Conservation (phyloP, 257 asterid species). For the Coffea canephora region DNA sequence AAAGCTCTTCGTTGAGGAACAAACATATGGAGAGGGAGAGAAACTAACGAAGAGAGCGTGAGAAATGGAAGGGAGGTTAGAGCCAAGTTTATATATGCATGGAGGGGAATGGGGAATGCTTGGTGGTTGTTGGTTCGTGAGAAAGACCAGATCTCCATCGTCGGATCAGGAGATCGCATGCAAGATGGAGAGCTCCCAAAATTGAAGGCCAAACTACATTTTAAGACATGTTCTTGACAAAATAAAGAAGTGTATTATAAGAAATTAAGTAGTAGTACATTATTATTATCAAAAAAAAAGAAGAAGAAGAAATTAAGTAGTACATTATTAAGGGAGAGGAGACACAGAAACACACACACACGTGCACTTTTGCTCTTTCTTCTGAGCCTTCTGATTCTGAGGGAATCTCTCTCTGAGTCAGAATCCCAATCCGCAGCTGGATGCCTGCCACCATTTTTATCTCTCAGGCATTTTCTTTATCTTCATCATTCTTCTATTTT, state of each 20-base stretch:
- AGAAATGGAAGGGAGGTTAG: constrained; percentile 24
- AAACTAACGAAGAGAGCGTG: constrained; percentile 27
- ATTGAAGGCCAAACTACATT: background rate
- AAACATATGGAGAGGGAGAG: constrained; percentile 6
- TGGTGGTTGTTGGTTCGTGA: constrained; percentile 16
- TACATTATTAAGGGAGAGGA: background rate
- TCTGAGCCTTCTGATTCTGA: background rate
- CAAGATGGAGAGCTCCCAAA: background rate
- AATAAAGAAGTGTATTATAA: too few relatives aligned
- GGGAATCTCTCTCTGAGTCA: background rate
- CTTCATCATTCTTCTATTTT: background rate
- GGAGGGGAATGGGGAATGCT: background rate
- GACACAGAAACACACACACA: background rate
- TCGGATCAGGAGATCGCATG: constrained; percentile 18
- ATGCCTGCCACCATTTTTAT: background rate
- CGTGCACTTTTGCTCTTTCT: background rate
- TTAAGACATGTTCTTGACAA: too few relatives aligned
- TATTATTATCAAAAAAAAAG: too few relatives aligned
- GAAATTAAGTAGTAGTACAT: too few relatives aligned
- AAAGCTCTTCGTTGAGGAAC: constrained; percentile 11
- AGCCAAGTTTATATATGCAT: background rate
- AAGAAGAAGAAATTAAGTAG: too few relatives aligned
- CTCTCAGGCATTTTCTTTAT: background rate
- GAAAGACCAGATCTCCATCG: constrained; percentile 28
- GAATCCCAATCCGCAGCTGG: too few relatives aligned